Base-by-base conservation (phyloP, 2,329 filamentous ascomycete species). In the Penicillium freii region DNA sequence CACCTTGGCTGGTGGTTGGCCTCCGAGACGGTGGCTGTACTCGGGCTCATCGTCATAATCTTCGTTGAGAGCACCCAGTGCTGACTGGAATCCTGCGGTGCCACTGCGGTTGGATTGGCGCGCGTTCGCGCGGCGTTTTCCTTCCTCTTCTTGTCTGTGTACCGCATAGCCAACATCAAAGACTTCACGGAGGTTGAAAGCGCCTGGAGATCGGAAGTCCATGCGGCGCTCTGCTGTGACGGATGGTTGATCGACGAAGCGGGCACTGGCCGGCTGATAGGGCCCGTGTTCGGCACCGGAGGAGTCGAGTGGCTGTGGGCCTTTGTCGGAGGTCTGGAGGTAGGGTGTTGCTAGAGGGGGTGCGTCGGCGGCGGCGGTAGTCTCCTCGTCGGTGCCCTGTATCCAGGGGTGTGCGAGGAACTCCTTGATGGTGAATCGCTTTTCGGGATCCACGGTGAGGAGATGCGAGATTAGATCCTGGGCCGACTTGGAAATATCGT, bases 121-220 rank as follows among this genome's bases (percentile, higher is more conserved):
- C 66, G 92, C 84, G 70, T 95, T 90, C 75, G 95, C 96, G 62
- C 91, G 86, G 53, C 92, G 87, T 78, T 97, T 97, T 68, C 86
- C 88, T 75, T 97, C 94, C 73, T 99, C 94, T 75, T 97, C 94
- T 75, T 97, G 92, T 46, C 94, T 83, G 73, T 97, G 94, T 9
- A 99, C 94, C 9, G 94, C 93, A 69, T 99, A 99, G n/a, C 91
- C 89, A 48, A 99, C 93, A 69, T 99, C 94, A 65, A 99, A 99
- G 2, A 97, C 92, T 75, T 99, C 94, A 58, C 94, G 91, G 13
- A 99, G 80, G 72, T 97, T 97, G 75, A 99, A 88, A 2, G 91
- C 92, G 50, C 92, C 94, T 0, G 94, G 94, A 0, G 92, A 97
- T 57, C 94, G 86, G 86, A 97, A 99, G 74, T 99, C 94, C 77